Conservation (phyloP, 2,329 filamentous ascomycete genomes). For the Cyclaneusma minus region DNA sequence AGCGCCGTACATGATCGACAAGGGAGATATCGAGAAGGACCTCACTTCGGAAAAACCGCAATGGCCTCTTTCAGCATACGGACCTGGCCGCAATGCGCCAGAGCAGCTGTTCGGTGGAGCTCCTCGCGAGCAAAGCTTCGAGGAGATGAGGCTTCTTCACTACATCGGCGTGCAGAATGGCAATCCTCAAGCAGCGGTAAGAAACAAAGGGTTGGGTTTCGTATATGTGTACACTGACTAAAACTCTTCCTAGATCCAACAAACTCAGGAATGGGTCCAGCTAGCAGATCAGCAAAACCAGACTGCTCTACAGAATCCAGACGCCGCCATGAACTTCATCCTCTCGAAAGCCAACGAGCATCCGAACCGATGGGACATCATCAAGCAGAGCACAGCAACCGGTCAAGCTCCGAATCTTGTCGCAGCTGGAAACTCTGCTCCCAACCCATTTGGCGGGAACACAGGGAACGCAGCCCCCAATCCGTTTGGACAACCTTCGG, state of each 20-base stretch:
- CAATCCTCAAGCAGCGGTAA: conserved; percentile 32
- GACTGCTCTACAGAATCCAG: conserved; percentile 49
- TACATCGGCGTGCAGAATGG: conserved; percentile 50
- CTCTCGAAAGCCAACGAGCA: conserved; percentile 50
- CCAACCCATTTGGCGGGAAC: conserved; percentile 16
- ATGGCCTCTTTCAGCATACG: conserved; percentile 83
- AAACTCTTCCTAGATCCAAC: conserved; percentile 30
- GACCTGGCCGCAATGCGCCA: conserved; percentile 60
- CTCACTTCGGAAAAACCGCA: conserved; percentile 55
- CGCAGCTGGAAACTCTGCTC: conserved; percentile 10
- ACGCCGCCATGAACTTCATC: conserved; percentile 59
- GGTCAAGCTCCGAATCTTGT: conserved; percentile 11
- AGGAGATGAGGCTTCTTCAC: conserved; percentile 72
- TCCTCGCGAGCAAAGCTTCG: conserved; percentile 69
- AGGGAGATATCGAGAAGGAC: conserved; percentile 46
- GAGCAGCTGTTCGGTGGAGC: conserved; percentile 71
- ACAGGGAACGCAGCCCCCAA: conserved; percentile 5
- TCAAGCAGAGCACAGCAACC: conserved; percentile 27
- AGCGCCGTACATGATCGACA: conserved; percentile 15
- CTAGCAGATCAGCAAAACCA: conserved; percentile 59
- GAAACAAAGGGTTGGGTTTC: conserved; percentile 3
- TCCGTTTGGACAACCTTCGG: conserved; percentile 23
- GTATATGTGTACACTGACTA: conserved; percentile 7
- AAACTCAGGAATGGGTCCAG: conserved; percentile 44
- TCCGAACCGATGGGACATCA: conserved; percentile 58